Evolutionary conservation across 495 filamentous ascomycete species (phyloP).

Genomic region (Aspergillus campestris): DNA sequence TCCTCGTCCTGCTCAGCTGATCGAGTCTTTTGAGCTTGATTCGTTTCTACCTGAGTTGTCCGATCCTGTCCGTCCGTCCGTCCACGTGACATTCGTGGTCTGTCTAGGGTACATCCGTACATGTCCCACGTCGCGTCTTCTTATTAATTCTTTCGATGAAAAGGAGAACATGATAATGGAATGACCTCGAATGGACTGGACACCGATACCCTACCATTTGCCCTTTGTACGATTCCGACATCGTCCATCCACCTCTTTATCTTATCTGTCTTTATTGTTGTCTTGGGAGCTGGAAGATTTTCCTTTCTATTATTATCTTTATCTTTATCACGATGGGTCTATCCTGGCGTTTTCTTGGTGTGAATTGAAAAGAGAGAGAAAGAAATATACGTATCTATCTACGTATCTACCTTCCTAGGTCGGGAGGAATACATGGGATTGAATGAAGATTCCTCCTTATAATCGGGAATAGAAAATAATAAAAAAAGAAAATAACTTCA

Average conservation of each 20-base stretch:
- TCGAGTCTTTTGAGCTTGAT: conserved; percentile 1
- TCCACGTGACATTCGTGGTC: conserved; percentile 11
- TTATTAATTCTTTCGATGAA: background rate
- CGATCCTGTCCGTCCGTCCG: background rate
- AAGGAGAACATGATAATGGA: background rate
- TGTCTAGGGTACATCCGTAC: background rate
- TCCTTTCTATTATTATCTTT: conserved; percentile 1
- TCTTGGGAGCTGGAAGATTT: background rate
- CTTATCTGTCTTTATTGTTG: background rate
- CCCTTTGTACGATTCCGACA: background rate
- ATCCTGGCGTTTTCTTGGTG: conserved; percentile 4
- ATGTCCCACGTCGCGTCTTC: too few relatives aligned
- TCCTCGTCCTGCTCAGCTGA: conserved; percentile 84
- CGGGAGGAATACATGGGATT: too few relatives aligned
- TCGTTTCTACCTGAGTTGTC: too few relatives aligned
- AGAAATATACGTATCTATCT: background rate
- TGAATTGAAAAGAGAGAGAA: conserved; percentile 3
- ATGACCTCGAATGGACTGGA: background rate
- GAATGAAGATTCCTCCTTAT: too few relatives aligned
- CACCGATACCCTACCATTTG: conserved; percentile 8
- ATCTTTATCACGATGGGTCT: conserved; percentile 5
- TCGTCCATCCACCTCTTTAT: too few relatives aligned
- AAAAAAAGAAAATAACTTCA: too few relatives aligned
- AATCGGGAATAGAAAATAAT: too few relatives aligned
- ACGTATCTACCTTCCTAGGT: too few relatives aligned